Evolutionary conservation across 164 flowering plant species (phyloP), one percentile per base, ranked within the genome.

Genomic region (Saururus chinensis): DNA sequence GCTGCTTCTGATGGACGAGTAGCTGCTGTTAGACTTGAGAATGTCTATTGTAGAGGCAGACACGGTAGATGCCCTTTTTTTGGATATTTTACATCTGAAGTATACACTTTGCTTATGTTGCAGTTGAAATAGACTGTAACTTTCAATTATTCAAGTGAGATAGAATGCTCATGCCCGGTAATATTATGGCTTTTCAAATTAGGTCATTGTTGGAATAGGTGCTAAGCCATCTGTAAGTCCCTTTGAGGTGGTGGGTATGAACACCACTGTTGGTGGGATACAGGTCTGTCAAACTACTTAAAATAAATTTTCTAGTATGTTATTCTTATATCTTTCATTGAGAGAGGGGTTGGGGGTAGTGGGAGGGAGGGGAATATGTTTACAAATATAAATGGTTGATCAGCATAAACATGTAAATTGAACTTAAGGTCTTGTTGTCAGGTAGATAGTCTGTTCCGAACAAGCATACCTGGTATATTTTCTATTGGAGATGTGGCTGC

Each of bases 401-500:
- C 16, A 12, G 14, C 2, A 7, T 12, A 17, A 45, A 45, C 11
- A 17, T 12, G 7, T 8, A 12, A 45, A 8, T 56, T 54, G 22
- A 53, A 22, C 20, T 45, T 56, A 23, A 63, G 20, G 4, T 10
- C 9, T 19, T 26, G 20, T 56, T 53, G 52, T 71, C 80, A 92
- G 98, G 97, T 89, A 60, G 97, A 92, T 81, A 89, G 96, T 66
- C 81, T 56, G 66, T 89, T 89, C 76, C 76, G 89, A 60, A 82
- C 97, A 60, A 80, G 70, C 57, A 59, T 80, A 19, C 97, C 98
- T 67, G 96, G 95, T 71, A 81, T 92, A 60, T 88, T 88, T 75
- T 87, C 98, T 48, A 62, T 92, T 69, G 98, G 96, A 68, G 98
- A 92, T 81, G 90, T 89, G 11, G 97, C 96, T 56, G 95, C 98